A percentile compares a stretch with the other conserved stretches of the same genome.
Conservation (phyloP, 2,329 filamentous ascomycete species). For the Hypoxylon sp. region DNA sequence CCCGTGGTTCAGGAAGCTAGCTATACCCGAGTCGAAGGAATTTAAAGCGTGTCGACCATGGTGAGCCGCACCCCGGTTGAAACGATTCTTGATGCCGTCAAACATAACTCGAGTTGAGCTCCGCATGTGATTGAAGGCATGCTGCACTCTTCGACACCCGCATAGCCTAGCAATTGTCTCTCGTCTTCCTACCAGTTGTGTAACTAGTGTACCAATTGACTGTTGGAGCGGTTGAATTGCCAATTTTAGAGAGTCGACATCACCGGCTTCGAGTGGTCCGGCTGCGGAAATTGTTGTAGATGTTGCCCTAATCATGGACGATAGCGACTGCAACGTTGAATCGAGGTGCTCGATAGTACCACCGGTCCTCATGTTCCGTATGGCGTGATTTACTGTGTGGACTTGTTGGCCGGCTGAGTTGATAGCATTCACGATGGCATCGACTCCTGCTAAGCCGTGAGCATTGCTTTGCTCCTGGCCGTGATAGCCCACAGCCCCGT, state of each 20-base stretch:
- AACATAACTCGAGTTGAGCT: constrained; percentile 38
- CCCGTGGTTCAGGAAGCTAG: constrained; percentile 39
- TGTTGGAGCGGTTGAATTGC: constrained; percentile 33
- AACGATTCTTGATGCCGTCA: constrained; percentile 34
- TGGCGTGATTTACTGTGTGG: constrained; percentile 27
- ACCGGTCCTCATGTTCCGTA: constrained; percentile 28
- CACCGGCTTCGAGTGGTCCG: constrained; percentile 15
- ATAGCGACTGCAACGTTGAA: constrained; percentile 30
- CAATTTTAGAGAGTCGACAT: constrained; percentile 32
- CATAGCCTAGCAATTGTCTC: constrained; percentile 34
- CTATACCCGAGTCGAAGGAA: constrained; percentile 38
- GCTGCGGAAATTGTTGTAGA: constrained; percentile 23
- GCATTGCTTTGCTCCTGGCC: constrained; percentile 24
- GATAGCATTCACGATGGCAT: constrained; percentile 36
- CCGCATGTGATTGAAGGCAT: constrained; percentile 34
- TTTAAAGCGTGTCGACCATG: constrained; percentile 26
- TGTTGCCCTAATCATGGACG: constrained; percentile 25
- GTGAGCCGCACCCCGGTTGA: constrained; percentile 3
- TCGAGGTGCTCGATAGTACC: constrained; percentile 36
- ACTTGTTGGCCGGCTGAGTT: constrained; percentile 34
- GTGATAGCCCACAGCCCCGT: constrained; percentile 7
- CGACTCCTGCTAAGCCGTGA: constrained; percentile 21
- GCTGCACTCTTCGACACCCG: constrained; percentile 35
- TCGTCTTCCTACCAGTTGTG: constrained; percentile 31
- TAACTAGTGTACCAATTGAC: constrained; percentile 38